Base-by-base conservation (phyloP, 2,329 filamentous ascomycete species). In the Beauveria sp. region DNA sequence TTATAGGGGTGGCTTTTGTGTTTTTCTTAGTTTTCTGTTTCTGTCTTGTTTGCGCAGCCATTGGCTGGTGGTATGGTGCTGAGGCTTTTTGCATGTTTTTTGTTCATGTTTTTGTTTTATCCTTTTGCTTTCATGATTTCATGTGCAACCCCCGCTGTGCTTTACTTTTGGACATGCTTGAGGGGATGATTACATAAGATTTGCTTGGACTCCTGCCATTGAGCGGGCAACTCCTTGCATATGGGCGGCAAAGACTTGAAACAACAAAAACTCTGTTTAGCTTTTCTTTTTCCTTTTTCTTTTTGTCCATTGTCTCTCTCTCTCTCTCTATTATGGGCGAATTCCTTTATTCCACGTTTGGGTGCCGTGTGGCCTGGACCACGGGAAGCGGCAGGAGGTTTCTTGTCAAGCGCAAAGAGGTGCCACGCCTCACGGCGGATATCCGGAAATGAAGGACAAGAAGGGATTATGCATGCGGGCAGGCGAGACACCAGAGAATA, bases 91-190 rank as follows among this genome's bases (percentile, higher is more conserved):
- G 53, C 18, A 16, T 46, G 20, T 30, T 28, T 55, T 55, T 38
- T 56, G 20, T 9, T 20, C 20, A 18, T 47, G 24, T 22, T 56
- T n/a, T 46, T 38, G 38, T 38, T 40, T 20, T 20, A 40, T 40
- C 6, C 38, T 8, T 14, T 53, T 34, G 49, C n/a, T 14, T 30
- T 28, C 6, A 22, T 40, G 28, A n/a, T 38, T 38, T 30, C 28
- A 30, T 30, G 9, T 28, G 18, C 8, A 40, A 30, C 8, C 28
- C 28, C 22, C 20, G 20, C 40, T 30, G 16, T 46, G 40, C 24
- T 46, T 56, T 52, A 6, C 24, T 56, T 56, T 56, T 56, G 53
- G 53, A 56, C 53, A 56, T 56, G 46, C 46, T 47, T 16, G 38
- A 43, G 53, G 43, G 42, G 53, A 22, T 22, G 53, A 46, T 56